Base-by-base conservation (phyloP, 2,329 filamentous ascomycete species). In the Aspergillus proliferans region DNA sequence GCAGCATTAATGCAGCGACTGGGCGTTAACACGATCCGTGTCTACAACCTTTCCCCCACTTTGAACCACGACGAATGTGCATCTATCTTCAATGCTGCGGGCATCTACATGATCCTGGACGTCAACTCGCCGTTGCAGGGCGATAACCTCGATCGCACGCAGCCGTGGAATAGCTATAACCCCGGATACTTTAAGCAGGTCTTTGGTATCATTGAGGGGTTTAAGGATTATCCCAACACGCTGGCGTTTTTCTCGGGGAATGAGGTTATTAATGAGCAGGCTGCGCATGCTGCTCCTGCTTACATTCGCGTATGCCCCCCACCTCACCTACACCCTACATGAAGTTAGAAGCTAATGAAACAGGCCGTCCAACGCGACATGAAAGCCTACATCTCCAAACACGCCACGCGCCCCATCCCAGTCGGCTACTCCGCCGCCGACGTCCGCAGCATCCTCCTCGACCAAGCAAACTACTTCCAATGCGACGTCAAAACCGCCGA, bases 401-500 rank as follows among this genome's bases (percentile, higher is more conserved):
- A 86, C 55, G 66, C 74, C 4, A 56, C 71, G 36, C 79, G 84
- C 46, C 58, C 69, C 21, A 85, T 86, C 50, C 82, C 82, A 6
- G 82, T 86, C 26, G 83, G 83, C 30, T 87, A 87, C 72, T 84
- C 81, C 15, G 83, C 83, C 48, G 82, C 82, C 21, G 83, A 86
- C 65, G 77, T 84, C 45, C 77, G 79, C 43, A 65, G 76, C n/a
- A 76, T 83, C 45, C 72, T 85, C 26, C 64, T 76, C 52, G 81
- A 83, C 53, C 82, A 79, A 7, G 79, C 77, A 71, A 72, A 76
- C 51, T 85, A 85, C 66, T 70, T 85, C 57, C 75, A 81, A 54
- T 85, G 82, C 68, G 68, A 74, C 34, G 67, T 76, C 36, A 61
- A 69, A 47, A 71, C 75, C 52, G 59, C 69, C 52, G 66, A 63